Conservation (phyloP, 2,329 filamentous ascomycete species). For the Aspergillus latus region DNA sequence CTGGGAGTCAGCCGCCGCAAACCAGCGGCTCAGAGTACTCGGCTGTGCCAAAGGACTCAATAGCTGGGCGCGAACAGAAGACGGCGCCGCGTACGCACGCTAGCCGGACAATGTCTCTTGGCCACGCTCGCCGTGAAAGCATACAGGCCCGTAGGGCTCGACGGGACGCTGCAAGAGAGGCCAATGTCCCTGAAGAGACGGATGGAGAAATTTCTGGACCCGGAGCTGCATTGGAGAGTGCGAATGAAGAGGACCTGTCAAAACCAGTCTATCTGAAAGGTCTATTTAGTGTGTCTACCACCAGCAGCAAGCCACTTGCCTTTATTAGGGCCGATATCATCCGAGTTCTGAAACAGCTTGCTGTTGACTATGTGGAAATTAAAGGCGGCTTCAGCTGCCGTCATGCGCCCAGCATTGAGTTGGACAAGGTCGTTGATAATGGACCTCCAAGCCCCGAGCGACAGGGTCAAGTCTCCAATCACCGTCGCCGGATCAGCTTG, state of each 20-base stretch:
- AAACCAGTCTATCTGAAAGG: slow-evolving; percentile 97
- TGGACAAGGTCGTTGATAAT: slow-evolving; percentile 68
- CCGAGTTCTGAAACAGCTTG: slow-evolving; percentile 79
- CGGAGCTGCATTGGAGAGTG: slow-evolving; percentile 52
- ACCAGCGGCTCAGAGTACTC: slow-evolving; percentile 77
- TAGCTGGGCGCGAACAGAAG: slow-evolving; percentile 51
- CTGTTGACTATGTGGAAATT: slow-evolving; percentile 89
- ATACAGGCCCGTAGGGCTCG: slow-evolving; percentile 81
- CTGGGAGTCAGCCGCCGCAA: slow-evolving; percentile 64
- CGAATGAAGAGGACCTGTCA: slow-evolving; percentile 64
- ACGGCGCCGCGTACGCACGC: slow-evolving; percentile 60
- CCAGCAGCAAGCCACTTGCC: slow-evolving; percentile 82
- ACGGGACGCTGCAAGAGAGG: slow-evolving; percentile 69
- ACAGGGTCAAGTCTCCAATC: slow-evolving; percentile 52
- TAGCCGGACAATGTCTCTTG: slow-evolving; percentile 79
- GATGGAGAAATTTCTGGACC: slow-evolving; percentile 70
- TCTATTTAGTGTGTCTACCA: slow-evolving; percentile 94
- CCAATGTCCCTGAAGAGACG: slow-evolving; percentile 86
- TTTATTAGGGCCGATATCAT: slow-evolving; percentile 89
- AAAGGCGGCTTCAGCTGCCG: slow-evolving; percentile 89
- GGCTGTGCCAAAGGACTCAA: slow-evolving; percentile 46
- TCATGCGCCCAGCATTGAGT: slow-evolving; percentile 84
- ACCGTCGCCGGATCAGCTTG: slow-evolving; percentile 80
- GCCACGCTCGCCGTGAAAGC: slow-evolving; percentile 85
- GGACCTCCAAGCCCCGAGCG: slow-evolving; percentile 58